Conservation (phyloP, 1,284 basidiomycete species). For the Xerocomus tenax region DNA sequence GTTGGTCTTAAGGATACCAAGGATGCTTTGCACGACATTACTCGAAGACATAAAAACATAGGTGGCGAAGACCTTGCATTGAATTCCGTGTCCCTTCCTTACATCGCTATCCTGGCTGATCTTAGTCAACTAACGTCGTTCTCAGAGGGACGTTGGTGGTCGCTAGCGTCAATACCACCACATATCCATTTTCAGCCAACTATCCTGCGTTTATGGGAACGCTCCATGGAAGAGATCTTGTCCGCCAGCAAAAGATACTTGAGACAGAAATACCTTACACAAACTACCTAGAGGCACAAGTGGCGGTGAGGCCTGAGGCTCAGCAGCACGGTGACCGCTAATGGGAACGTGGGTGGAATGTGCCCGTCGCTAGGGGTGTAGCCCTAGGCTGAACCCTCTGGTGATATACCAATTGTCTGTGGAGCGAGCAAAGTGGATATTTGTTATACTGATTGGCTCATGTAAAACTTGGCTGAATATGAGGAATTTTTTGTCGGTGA, state of each 20-base stretch:
- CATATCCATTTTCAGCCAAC: slow-evolving; percentile 1
- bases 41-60: not conserved
- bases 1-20: not conserved
- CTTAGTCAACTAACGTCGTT: not conserved
- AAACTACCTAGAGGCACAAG: not conserved
- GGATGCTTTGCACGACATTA: not conserved
- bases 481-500: too few relatives aligned
- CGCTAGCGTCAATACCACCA: slow-evolving; percentile 3
- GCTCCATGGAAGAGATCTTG: not conserved
- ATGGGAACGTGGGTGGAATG: not conserved
- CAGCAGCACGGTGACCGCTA: not conserved
- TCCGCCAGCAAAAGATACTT: not conserved
- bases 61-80: too few relatives aligned
- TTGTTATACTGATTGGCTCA: too few relatives aligned
- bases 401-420: too few relatives aligned
- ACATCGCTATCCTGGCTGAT: not conserved
- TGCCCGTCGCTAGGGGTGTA: too few relatives aligned
- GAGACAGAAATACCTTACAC: not conserved
- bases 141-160: not conserved
- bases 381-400: too few relatives aligned
- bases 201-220: not conserved
- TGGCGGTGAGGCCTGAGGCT: too few relatives aligned
- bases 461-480: too few relatives aligned
- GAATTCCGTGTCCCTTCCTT: not conserved
- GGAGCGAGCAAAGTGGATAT: too few relatives aligned